These are phyloP conservation scores for Yarrowia sp. DNA, from an alignment of 805 yeast genomes.

Conservation along the genomic window DNA sequence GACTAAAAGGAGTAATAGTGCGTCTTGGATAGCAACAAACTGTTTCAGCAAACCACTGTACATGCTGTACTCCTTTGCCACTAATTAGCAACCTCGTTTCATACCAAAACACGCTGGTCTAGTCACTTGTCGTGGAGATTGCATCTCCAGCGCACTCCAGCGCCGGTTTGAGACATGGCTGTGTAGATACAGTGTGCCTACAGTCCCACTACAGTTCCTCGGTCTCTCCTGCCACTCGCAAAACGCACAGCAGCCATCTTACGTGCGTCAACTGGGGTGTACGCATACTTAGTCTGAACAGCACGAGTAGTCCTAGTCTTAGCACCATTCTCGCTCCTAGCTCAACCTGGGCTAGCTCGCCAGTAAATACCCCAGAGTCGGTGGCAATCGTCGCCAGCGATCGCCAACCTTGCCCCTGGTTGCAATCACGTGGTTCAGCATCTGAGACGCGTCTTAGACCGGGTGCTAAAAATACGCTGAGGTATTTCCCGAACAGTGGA, in stretches of 20 bases:
- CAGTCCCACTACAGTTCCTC: not conserved
- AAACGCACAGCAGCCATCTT: slow-evolving; percentile 15
- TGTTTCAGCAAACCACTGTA: no score
- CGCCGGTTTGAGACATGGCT: slow-evolving; percentile 7
- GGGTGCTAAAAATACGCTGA: slow-evolving; percentile 8
- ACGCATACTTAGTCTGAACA: no score
- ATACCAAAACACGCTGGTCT: no score
- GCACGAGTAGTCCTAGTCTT: no score
- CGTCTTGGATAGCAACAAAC: no score
- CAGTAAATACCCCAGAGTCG: no score
- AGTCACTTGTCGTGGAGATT: no score
- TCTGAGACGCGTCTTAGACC: slow-evolving; percentile 29
- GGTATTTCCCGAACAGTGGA: not conserved
- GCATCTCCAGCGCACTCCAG: not conserved
- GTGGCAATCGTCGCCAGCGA: not conserved
- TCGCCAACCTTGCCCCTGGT: slow-evolving; percentile 28
- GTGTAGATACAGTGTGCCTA: not conserved
- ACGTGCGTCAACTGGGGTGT: not conserved
- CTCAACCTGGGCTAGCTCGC: no score
- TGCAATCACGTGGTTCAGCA: slow-evolving; percentile 17
- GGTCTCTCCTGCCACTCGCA: slow-evolving; percentile 1
- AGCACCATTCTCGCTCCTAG: no score
- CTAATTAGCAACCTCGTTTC: no score
- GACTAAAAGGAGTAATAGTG: no score
- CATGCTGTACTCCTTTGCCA: no score